Evolutionary conservation across 2,329 filamentous ascomycete genomes (phyloP).

Genomic region (Fusarium sublunatum): DNA sequence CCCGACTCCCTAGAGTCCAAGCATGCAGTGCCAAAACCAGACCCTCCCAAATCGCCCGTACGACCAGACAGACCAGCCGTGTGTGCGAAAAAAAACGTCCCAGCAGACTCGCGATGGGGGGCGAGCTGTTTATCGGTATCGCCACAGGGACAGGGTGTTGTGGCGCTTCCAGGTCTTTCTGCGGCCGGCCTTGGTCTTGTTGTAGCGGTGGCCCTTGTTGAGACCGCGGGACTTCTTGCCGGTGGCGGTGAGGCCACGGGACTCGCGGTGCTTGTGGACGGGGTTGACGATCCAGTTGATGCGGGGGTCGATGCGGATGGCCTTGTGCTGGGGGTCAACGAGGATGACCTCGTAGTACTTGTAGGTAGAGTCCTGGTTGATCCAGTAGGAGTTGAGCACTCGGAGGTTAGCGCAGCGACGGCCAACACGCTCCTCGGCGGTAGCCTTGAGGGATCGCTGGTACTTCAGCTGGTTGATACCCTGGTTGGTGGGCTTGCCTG

Average conservation of each 20-base stretch:
- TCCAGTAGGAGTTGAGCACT: constrained; percentile 99
- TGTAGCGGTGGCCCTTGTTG: constrained; percentile 99
- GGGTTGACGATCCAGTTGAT: constrained; percentile 99
- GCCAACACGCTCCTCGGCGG: constrained; percentile 99
- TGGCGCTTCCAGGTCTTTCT: constrained; percentile 99
- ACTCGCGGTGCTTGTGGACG: constrained; percentile 99
- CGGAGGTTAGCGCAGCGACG: constrained; percentile 98
- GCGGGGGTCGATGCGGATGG: constrained; percentile 97
- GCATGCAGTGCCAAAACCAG: constrained; percentile 49
- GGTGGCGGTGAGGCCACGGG: constrained; percentile 94
- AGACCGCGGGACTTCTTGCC: constrained; percentile 99
- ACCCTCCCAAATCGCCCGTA: constrained; percentile 43
- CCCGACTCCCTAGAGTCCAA: constrained; percentile 50
- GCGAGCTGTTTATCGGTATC: constrained; percentile 80
- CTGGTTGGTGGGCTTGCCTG: constrained; percentile 99
- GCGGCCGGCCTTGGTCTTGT: constrained; percentile 96
- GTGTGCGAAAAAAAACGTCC: constrained; percentile 19
- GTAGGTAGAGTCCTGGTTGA: constrained; percentile 99
- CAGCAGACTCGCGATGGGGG: constrained; percentile 15
- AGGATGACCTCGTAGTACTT: constrained; percentile 99
- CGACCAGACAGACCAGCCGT: constrained; percentile 31
- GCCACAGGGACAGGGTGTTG: constrained; percentile 99
- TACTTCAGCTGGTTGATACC: constrained; percentile 99
- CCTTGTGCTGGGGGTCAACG: constrained; percentile 99
- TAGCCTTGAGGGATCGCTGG: constrained; percentile 97